phyloP scores from a whole-genome alignment of 768 basidiomycete genomes.

The Bullera alba region DNA sequence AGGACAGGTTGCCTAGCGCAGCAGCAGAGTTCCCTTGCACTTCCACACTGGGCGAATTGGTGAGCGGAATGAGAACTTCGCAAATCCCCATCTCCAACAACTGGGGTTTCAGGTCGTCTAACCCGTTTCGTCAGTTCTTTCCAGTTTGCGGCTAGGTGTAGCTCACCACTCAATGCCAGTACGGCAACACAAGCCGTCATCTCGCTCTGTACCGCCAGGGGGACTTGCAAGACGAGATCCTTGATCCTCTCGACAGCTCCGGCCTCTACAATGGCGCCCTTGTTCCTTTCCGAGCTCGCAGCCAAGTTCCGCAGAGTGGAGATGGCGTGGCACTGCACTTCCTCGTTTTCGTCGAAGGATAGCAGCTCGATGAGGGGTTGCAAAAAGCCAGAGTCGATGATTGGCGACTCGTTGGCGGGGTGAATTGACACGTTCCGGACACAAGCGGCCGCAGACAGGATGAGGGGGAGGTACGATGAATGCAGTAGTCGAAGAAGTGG shows the following conservation, averaged over 20 bases:
- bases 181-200: slow-evolving; percentile 99
- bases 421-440: slow-evolving; percentile 99
- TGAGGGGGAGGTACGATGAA: slow-evolving; percentile 93
- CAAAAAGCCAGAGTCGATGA: slow-evolving; percentile 96
- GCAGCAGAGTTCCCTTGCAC: slow-evolving; percentile 98
- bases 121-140: background rate
- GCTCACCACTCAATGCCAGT: slow-evolving; percentile 82
- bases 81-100: slow-evolving; percentile 97
- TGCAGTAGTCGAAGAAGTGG: slow-evolving; percentile 88
- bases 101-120: slow-evolving; percentile 95
- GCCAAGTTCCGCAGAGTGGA: slow-evolving; percentile 94
- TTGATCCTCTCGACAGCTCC: slow-evolving; percentile 96
- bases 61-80: slow-evolving; percentile 92
- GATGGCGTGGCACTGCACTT: slow-evolving; percentile 98
- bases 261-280: slow-evolving; percentile 93
- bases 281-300: slow-evolving; percentile 96
- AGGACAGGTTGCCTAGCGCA: slow-evolving; percentile 92
- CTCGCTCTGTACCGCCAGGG: slow-evolving; percentile 95
- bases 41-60: slow-evolving; percentile 91
- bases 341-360: slow-evolving; percentile 98
- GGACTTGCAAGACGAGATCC: slow-evolving; percentile 87
- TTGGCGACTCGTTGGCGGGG: slow-evolving; percentile 95
- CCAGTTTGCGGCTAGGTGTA: no score
- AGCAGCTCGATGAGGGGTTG: slow-evolving; percentile 91
- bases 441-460: slow-evolving; percentile 95